Evolutionary conservation across 257 asterid genomes (phyloP).

Genomic region (Nicotiana benthamiana): DNA sequence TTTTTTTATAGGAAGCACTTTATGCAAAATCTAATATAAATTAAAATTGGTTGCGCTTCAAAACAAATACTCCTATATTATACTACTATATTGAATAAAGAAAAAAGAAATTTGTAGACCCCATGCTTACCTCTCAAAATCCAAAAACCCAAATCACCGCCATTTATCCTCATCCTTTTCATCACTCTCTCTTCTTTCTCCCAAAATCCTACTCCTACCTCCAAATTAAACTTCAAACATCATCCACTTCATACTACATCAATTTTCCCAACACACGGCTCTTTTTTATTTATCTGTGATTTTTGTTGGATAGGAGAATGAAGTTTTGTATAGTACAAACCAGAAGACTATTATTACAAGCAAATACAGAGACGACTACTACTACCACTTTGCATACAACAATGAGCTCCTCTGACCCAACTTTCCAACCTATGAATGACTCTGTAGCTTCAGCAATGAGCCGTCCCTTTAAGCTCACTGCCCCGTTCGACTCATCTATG

Average conservation of each 20-base stretch:
- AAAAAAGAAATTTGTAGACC: neutral
- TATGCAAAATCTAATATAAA: no score
- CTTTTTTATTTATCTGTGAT: neutral
- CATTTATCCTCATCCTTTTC: neutral
- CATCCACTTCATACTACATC: neutral
- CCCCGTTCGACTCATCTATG: conserved; percentile 53
- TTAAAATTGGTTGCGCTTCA: no score
- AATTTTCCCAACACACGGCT: neutral
- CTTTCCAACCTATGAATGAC: neutral
- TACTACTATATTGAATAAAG: no score
- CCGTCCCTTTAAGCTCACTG: conserved; percentile 3
- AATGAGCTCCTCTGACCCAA: neutral
- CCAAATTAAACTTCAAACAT: neutral
- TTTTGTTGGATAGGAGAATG: neutral
- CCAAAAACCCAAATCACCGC: neutral
- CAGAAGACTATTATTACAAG: neutral
- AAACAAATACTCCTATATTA: no score
- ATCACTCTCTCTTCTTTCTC: neutral
- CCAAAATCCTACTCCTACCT: no score
- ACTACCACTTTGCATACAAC: neutral
- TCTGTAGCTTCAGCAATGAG: neutral
- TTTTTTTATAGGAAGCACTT: no score
- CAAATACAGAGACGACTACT: no score
- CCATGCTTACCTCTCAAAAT: neutral
- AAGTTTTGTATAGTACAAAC: neutral